Evolutionary conservation across 2,329 filamentous ascomycete species (phyloP), one percentile per base, ranked within the genome.

Genomic region (Talaromyces sp.): DNA sequence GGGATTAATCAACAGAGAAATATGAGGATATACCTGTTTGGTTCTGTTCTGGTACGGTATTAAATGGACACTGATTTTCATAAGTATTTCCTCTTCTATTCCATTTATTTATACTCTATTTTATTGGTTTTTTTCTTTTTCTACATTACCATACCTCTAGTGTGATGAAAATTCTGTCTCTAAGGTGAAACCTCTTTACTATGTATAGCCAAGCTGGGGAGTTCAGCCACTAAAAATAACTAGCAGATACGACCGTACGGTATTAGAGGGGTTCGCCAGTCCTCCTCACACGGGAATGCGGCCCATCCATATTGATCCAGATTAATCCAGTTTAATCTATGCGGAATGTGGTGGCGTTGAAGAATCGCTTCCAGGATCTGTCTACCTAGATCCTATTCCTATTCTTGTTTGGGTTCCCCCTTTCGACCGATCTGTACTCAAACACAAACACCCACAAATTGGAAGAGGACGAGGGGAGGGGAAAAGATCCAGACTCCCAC

Each of bases 151-250:
- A 27, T 30, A 33, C 30, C 44, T 13, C 36, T 14, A 35, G 7
- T 7, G 13, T n/a, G 7, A 35, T 35, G n/a, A 35, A 27, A 27
- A 27, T 27, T 27, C 24, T 27, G 33, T 35, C 14, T 4, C 13
- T 5, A 4, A 39, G 27, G 45, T 47, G 45, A 52, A 49, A 52
- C 45, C 51, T 39, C 27, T 44, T 49, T 52, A 49, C 51, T 50
- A 54, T 44, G 14, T 47, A 47, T 47, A 40, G 45, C 39, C 11
- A 24, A 36, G 32, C 32, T 30, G n/a, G n/a, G n/a, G n/a, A n/a
- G n/a, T n/a, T n/a, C n/a, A 47, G 14, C 43, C 24, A 22, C 45
- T 47, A 47, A 47, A 47, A 47, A 47, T 39, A 47, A 47, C 20
- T 47, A 27, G 16, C 29, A n/a, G 29, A 20, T 33, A 20, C 42